A percentile compares a stretch with the other conserved stretches of the same genome.
Evolutionary conservation across 305 asterid species (phyloP).

Genomic region (Stenogyne calaminthoides): DNA sequence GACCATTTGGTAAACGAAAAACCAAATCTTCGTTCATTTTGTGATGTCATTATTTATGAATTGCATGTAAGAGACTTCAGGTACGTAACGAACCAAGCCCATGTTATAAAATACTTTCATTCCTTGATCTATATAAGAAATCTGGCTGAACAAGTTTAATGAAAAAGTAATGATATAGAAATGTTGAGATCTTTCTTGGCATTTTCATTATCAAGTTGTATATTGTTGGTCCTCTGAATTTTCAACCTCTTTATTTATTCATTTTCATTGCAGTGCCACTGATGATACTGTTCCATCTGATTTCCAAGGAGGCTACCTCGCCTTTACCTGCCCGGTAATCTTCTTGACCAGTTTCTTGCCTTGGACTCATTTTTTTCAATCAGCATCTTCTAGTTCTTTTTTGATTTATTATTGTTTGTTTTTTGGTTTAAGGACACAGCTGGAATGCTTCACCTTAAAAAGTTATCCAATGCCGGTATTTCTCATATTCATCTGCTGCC

Average conservation of each 20-base stretch:
- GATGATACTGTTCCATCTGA: constrained; percentile 77
- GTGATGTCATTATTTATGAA: constrained; percentile 89
- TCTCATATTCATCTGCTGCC: constrained; percentile 92
- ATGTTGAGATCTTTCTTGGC: not conserved
- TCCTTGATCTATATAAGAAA: not conserved
- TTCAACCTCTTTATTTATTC: not conserved
- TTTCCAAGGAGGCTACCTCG: constrained; percentile 84
- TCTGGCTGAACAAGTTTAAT: not conserved
- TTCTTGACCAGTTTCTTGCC: constrained; percentile 26
- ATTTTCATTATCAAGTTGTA: constrained; percentile 16
- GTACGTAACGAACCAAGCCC: constrained; percentile 42
- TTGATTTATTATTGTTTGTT: constrained; percentile 2
- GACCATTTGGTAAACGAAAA: constrained; percentile 72
- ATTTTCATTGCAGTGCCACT: constrained; percentile 57
- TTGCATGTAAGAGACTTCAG: constrained; percentile 98
- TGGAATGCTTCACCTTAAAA: constrained; percentile 82
- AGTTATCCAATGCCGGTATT: constrained; percentile 75
- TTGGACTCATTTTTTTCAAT: constrained; percentile 22
- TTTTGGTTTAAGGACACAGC: constrained; percentile 73
- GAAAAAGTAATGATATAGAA: not conserved
- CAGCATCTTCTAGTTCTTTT: constrained; percentile 7
- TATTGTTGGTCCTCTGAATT: not conserved
- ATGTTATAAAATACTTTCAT: constrained; percentile 10
- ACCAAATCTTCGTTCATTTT: constrained; percentile 62
- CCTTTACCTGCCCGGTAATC: constrained; percentile 74